phyloP scores from a whole-genome alignment of 2,329 filamentous ascomycete genomes.

The Apiospora marii region DNA sequence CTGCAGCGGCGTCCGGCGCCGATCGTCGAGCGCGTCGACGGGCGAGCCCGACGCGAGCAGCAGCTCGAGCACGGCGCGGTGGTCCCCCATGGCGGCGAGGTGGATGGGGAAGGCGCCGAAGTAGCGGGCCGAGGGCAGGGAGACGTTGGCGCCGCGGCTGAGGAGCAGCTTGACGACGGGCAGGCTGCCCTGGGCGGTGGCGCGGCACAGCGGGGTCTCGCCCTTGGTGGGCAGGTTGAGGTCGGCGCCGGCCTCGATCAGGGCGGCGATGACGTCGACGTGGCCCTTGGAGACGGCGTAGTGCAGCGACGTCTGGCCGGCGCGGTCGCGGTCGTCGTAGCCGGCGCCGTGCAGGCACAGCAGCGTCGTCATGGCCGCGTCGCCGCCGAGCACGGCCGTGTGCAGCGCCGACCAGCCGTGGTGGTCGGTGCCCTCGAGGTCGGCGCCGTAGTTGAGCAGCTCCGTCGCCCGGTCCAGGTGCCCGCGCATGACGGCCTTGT shows the following conservation, averaged over 20 bases:
- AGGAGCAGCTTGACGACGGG: conserved; percentile 26
- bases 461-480: conserved; percentile 30
- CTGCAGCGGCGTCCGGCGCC: conserved; percentile 33
- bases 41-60: conserved; percentile 33
- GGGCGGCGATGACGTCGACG: conserved; percentile 28
- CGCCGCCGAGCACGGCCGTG: conserved; percentile 33
- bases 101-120: conserved; percentile 34
- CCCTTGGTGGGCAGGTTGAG: conserved; percentile 36
- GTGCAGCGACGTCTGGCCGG: conserved; percentile 28
- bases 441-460: conserved; percentile 35
- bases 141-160: conserved; percentile 30
- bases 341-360: conserved; percentile 34
- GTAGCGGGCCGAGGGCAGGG: conserved; percentile 33
- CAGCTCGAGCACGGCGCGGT: conserved; percentile 29
- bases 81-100: conserved; percentile 35
- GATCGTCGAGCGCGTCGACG: conserved; percentile 32
- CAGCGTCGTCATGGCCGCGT: conserved; percentile 29
- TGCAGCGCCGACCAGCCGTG: conserved; percentile 34
- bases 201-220: conserved; percentile 36
- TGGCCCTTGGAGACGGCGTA: conserved; percentile 36
- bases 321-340: conserved; percentile 35
- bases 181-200: conserved; percentile 33
- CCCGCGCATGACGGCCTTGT: conserved; percentile 34
- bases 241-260: conserved; percentile 34
- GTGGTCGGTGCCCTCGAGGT: conserved; percentile 33